Evolutionary conservation across 2,329 filamentous ascomycete species (phyloP).

Genomic region (Fusarium humuli): DNA sequence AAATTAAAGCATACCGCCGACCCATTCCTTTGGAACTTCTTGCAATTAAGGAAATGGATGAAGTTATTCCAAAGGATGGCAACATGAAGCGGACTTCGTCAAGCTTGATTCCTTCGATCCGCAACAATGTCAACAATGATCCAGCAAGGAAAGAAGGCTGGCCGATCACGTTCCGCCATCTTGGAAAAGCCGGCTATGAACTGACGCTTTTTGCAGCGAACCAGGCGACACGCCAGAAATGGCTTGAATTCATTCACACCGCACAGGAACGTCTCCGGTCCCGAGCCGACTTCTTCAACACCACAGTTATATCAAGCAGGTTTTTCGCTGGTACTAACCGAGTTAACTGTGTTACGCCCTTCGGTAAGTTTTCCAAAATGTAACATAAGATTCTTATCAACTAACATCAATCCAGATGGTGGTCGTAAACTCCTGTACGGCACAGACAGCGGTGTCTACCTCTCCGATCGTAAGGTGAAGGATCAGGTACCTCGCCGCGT

Average conservation of each 20-base stretch:
- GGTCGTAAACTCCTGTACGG: slow-evolving; percentile 94
- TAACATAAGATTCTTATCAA: slow-evolving; percentile 20
- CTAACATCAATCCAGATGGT: slow-evolving; percentile 71
- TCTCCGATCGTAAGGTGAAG: slow-evolving; percentile 90
- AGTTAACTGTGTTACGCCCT: slow-evolving; percentile 94
- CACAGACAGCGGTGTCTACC: slow-evolving; percentile 92
- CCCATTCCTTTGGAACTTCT: slow-evolving; percentile 95
- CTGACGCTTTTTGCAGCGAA: slow-evolving; percentile 88
- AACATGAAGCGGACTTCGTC: slow-evolving; percentile 89
- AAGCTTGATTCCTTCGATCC: slow-evolving; percentile 75
- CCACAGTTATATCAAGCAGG: slow-evolving; percentile 68
- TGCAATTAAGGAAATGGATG: slow-evolving; percentile 96
- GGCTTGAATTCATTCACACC: slow-evolving; percentile 93
- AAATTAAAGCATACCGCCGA: slow-evolving; percentile 92
- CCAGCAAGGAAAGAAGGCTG: slow-evolving; percentile 80
- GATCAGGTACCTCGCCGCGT: slow-evolving; percentile 84
- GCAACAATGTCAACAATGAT: slow-evolving; percentile 58
- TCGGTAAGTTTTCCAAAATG: slow-evolving; percentile 68
- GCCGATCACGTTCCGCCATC: slow-evolving; percentile 95
- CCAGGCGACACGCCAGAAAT: slow-evolving; percentile 89
- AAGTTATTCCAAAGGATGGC: slow-evolving; percentile 85
- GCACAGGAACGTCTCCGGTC: slow-evolving; percentile 89
- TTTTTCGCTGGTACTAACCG: slow-evolving; percentile 77
- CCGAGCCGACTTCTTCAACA: slow-evolving; percentile 91
- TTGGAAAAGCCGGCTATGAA: slow-evolving; percentile 96